Percentiles rank a stretch among this genome's conserved stretches.
phyloP scores from a whole-genome alignment of 345 rosid genomes.

The Moringa oleifera region DNA sequence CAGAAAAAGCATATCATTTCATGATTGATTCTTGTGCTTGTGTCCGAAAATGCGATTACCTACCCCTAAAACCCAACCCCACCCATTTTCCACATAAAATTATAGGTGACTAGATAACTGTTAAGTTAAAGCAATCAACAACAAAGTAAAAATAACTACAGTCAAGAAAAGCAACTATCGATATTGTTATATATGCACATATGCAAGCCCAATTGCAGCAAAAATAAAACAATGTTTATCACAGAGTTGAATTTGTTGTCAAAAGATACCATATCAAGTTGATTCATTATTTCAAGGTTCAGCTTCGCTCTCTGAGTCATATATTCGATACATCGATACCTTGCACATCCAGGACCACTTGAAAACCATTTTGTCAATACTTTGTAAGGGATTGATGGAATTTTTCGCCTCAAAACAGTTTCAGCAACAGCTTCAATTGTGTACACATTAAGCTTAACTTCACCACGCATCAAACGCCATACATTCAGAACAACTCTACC shows the following conservation, averaged over 20 bases:
- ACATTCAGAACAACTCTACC: conserved; percentile 88
- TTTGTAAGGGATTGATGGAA: conserved; percentile 61
- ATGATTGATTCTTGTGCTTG: background rate
- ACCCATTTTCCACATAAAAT: background rate
- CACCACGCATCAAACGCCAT: conserved; percentile 86
- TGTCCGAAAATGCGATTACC: background rate
- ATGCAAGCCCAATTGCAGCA: background rate
- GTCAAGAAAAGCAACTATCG: too few relatives aligned
- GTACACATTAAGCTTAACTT: conserved; percentile 82
- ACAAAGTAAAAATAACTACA: background rate
- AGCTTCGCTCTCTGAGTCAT: conserved; percentile 62
- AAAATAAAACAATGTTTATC: background rate
- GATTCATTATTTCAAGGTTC: conserved; percentile 72
- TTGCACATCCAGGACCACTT: conserved; percentile 69
- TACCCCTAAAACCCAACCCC: too few relatives aligned
- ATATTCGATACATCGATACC: conserved; percentile 79
- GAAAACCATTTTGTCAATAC: conserved; percentile 74
- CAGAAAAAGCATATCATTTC: background rate
- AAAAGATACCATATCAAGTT: conserved; percentile 96
- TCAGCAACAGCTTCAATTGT: conserved; percentile 78
- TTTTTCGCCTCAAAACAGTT: conserved; percentile 75
- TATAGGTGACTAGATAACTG: background rate
- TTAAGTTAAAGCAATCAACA: background rate
- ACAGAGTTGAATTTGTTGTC: conserved; percentile 10
- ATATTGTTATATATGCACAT: too few relatives aligned